These are phyloP conservation scores for Pyrenophora seminiperda DNA, from an alignment of 2,329 filamentous ascomycete species.

Conservation along the genomic window DNA sequence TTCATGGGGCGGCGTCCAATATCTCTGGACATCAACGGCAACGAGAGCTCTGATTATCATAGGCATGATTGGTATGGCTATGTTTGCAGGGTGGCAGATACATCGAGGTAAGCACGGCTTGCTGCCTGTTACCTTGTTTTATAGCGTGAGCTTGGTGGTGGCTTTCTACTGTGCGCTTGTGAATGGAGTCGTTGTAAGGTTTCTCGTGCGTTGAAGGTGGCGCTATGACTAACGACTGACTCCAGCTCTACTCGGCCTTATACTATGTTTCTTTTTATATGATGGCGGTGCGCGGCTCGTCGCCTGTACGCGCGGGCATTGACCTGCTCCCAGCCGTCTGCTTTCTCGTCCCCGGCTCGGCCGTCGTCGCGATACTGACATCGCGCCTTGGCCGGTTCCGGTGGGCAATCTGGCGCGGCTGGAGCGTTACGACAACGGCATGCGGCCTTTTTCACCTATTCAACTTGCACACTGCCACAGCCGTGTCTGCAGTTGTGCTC, in stretches of 20 bases:
- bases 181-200: conserved; percentile 53
- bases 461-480: conserved; percentile 38
- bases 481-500: conserved; percentile 47
- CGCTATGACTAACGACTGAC: conserved; percentile 1
- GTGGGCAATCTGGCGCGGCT: conserved; percentile 53
- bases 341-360: conserved; percentile 30
- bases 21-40: conserved; percentile 48
- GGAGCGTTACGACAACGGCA: conserved; percentile 46
- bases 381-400: conserved; percentile 38
- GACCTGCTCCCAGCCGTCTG: conserved; percentile 46
- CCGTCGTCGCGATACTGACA: conserved; percentile 32
- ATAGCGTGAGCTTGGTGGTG: conserved; percentile 42
- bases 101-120: conserved; percentile 44
- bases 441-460: conserved; percentile 49
- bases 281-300: conserved; percentile 43
- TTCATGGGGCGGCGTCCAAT: conserved; percentile 51
- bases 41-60: conserved; percentile 49
- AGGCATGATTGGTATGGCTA: conserved; percentile 25
- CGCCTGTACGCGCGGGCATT: conserved; percentile 46
- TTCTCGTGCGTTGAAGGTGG: not conserved
- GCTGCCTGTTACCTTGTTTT: conserved; percentile 48
- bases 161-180: conserved; percentile 51
- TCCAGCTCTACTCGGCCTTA: conserved; percentile 50
- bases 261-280: conserved; percentile 54
- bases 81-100: not conserved